Base-by-base conservation (phyloP, 768 basidiomycete genomes). In the Calvatia gigantea region DNA sequence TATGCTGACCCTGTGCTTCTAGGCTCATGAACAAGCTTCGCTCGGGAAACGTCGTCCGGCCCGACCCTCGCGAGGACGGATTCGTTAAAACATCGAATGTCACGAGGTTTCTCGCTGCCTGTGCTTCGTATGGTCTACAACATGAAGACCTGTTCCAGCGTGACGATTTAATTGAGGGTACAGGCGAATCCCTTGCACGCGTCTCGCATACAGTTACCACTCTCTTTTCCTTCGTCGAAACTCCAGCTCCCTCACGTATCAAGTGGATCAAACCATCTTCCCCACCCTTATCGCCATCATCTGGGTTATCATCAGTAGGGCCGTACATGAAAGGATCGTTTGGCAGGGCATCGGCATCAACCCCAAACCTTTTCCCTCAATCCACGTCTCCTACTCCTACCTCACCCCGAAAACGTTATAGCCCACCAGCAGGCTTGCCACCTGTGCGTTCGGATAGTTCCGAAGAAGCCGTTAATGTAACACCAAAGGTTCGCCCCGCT, bases 1-100 rank as follows among this genome's bases (percentile, higher is more conserved):
- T 32, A 49, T 48, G 51, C 56, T 62, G 35, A 61, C 51, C 37
- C 53, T 41, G 51, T 29, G 35, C 41, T 58, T 48, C 6, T 64
- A 94, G 92, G 59, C 78, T 93, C 58, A 78, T 91, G 76, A 91
- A 91, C 71, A 89, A 86, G 67, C 82, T 91, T 45, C 78, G 83
- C 56, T 82, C 83, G 4, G 78, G 78, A 35, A 75, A 76, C 47
- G 76, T 87, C 58, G 70, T 83, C 48, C 80, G 82, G 50, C 78
- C 89, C 51, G 84, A 90, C 68, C 67, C 80, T 58, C 79, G 83
- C 19, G 84, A 87, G 68, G 84, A 86, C 62, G 83, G 88, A 29
- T 74, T 84, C 64, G 70, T 80, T 63, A 80, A 84, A 55, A 80
- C 82, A 2, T 79, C 81, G 33, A 94, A 94, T 64, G 75, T 89